phyloP scores from a whole-genome alignment of 768 basidiomycete genomes.

The Lactifluus piperatus region DNA sequence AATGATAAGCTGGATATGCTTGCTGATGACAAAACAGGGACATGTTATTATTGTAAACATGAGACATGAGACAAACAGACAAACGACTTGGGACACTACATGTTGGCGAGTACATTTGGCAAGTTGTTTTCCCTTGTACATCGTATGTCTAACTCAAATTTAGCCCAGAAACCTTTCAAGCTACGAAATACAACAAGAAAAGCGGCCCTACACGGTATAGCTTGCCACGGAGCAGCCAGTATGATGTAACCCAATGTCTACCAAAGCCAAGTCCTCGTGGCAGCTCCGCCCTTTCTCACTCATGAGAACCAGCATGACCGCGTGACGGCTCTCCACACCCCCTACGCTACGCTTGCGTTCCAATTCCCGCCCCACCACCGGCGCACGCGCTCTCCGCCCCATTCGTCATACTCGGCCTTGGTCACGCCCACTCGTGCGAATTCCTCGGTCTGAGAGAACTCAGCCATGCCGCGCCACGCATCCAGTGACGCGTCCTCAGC shows the following conservation, averaged over 20 bases:
- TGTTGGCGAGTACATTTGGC: too few relatives aligned
- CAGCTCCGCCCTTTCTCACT: neutral
- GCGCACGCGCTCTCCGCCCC: conserved; percentile 79
- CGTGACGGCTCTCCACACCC: neutral
- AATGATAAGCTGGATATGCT: too few relatives aligned
- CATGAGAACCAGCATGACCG: neutral
- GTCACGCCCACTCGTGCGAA: conserved; percentile 54
- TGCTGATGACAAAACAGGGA: too few relatives aligned
- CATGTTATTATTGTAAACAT: too few relatives aligned
- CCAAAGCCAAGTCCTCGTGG: neutral
- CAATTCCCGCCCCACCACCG: conserved; percentile 93
- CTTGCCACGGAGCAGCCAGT: too few relatives aligned
- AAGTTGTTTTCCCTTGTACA: too few relatives aligned
- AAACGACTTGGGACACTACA: too few relatives aligned
- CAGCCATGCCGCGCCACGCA: conserved; percentile 92
- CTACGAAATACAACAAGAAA: too few relatives aligned
- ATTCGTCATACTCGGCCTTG: conserved; percentile 80
- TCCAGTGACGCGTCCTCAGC: conserved; percentile 64
- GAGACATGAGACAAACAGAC: too few relatives aligned
- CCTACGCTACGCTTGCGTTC: conserved; percentile 35
- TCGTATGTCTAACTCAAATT: too few relatives aligned
- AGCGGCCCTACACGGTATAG: too few relatives aligned
- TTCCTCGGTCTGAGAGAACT: conserved; percentile 49
- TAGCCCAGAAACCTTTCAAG: neutral
- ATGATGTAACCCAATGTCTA: too few relatives aligned